Evolutionary conservation across 768 basidiomycete genomes (phyloP).

Genomic region (Suillus occidentalis): DNA sequence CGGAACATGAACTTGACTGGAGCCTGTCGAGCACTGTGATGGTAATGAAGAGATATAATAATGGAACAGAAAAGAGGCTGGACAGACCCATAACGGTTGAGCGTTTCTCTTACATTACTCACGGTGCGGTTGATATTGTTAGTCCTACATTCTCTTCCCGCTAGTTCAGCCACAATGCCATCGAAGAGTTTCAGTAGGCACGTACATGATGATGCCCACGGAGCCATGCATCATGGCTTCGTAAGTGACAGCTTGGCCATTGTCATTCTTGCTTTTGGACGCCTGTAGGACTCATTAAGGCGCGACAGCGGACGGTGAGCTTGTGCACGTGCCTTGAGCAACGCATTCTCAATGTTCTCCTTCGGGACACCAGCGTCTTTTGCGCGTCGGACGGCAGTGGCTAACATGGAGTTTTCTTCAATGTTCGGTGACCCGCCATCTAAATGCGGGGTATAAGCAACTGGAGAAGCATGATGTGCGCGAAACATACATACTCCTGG

Average conservation of each 20-base stretch:
- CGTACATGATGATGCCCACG: conserved; percentile 67
- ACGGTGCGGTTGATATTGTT: conserved; percentile 65
- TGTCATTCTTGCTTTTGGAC: conserved; percentile 50
- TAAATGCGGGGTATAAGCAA: conserved; percentile 22
- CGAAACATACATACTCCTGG: conserved; percentile 44
- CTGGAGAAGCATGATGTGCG: background rate
- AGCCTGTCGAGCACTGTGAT: conserved; percentile 54
- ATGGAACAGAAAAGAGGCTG: background rate
- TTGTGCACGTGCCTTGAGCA: conserved; percentile 46
- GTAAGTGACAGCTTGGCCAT: conserved; percentile 52
- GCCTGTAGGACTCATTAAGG: conserved; percentile 23
- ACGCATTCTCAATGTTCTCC: conserved; percentile 64
- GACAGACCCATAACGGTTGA: conserved; percentile 49
- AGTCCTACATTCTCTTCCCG: conserved; percentile 56
- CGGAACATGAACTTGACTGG: conserved; percentile 68
- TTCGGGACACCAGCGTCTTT: conserved; percentile 63
- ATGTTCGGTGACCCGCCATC: conserved; percentile 60
- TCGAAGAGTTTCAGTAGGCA: conserved; percentile 4
- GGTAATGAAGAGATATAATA: background rate
- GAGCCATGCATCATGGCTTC: conserved; percentile 60
- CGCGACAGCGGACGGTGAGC: background rate
- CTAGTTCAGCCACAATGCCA: conserved; percentile 8
- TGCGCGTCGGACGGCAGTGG: conserved; percentile 53
- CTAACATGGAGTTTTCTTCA: conserved; percentile 51
- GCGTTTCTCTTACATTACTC: conserved; percentile 52